Conservation (phyloP, 768 basidiomycete genomes). For the Mycena venus region DNA sequence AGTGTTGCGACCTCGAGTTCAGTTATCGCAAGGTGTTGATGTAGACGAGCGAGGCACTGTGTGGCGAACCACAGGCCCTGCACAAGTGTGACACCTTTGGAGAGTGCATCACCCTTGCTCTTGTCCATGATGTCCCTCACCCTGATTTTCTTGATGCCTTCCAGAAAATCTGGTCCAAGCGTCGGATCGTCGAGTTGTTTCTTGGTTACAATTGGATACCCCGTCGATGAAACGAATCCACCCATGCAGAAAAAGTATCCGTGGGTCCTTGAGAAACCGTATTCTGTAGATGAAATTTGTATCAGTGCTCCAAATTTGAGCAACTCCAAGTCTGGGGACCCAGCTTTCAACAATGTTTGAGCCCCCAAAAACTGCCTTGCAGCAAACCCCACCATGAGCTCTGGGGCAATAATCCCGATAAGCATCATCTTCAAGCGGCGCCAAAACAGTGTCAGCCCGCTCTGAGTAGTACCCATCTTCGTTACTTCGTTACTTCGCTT, state of each 20-base stretch:
- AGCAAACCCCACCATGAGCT: conserved; percentile 41
- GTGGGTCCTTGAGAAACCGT: conserved; percentile 26
- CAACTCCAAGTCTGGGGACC: neutral
- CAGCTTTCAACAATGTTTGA: neutral
- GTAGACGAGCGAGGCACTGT: conserved; percentile 44
- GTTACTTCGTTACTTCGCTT: too few species aligned
- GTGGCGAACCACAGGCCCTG: conserved; percentile 53
- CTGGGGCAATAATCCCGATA: conserved; percentile 40
- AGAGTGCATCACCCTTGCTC: conserved; percentile 49
- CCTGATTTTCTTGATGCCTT: neutral
- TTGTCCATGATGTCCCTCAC: conserved; percentile 34
- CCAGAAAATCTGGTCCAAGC: neutral
- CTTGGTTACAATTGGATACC: conserved; percentile 18
- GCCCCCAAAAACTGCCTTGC: conserved; percentile 35
- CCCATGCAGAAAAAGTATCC: conserved; percentile 46
- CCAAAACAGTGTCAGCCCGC: neutral
- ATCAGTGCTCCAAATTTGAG: too few species aligned
- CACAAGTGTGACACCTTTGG: conserved; percentile 48
- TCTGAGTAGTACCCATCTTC: too few species aligned
- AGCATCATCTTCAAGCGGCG: conserved; percentile 36
- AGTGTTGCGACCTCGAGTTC: conserved; percentile 53
- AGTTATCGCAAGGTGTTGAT: conserved; percentile 43
- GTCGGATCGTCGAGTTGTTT: conserved; percentile 26
- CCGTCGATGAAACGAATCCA: conserved; percentile 36
- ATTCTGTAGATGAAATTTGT: neutral